phyloP scores from a whole-genome alignment of 2,329 filamentous ascomycete species.

The Endothia cerciana region DNA sequence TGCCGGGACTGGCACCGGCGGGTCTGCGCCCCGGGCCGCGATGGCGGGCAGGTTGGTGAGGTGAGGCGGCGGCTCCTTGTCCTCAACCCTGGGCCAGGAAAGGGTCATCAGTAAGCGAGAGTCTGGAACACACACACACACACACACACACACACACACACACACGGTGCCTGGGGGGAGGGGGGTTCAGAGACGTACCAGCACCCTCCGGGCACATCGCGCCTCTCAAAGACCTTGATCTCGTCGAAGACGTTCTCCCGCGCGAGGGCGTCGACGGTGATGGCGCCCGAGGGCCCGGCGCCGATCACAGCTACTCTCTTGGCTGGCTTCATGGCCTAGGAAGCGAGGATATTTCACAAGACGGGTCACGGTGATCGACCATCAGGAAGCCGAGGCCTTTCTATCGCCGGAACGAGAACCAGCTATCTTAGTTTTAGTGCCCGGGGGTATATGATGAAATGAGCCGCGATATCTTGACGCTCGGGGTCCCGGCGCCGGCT shows the following conservation, averaged over 20 bases:
- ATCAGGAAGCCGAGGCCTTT: background rate
- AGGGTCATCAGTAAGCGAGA: background rate
- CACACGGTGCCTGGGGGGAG: too few species aligned
- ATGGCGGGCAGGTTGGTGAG: constrained; percentile 51
- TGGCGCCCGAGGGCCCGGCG: constrained; percentile 60
- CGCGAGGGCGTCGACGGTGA: constrained; percentile 59
- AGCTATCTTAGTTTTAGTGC: too few species aligned
- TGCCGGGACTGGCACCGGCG: constrained; percentile 50
- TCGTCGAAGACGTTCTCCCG: constrained; percentile 59
- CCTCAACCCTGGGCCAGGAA: constrained; percentile 44
- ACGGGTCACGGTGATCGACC: background rate
- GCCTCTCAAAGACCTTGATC: constrained; percentile 62
- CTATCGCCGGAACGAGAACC: background rate
- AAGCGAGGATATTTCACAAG: background rate
- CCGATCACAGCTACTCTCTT: constrained; percentile 58
- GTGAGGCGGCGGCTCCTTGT: constrained; percentile 42
- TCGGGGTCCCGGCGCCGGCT: too few species aligned
- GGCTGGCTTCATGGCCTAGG: constrained; percentile 16
- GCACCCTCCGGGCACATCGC: constrained; percentile 57
- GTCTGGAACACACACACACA: too few species aligned
- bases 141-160: too few species aligned
- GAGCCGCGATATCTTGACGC: too few species aligned
- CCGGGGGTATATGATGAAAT: too few species aligned
- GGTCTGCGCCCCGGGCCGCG: constrained; percentile 54
- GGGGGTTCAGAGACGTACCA: constrained; percentile 47